phyloP scores from a whole-genome alignment of 495 filamentous ascomycete species.

The Jackrogersella minutella region DNA sequence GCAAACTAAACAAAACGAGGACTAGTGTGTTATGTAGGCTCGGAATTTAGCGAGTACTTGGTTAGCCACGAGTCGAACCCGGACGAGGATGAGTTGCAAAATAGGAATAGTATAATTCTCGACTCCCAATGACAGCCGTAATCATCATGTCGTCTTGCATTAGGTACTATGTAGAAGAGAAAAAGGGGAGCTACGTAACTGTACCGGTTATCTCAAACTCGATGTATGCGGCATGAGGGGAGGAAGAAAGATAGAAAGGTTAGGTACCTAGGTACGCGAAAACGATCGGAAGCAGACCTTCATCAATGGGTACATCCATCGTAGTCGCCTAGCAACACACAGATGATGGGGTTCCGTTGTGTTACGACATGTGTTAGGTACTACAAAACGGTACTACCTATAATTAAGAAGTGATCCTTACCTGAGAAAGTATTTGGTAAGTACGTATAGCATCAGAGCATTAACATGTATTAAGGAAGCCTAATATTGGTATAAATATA shows the following conservation, averaged over 20 bases:
- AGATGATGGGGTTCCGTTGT: slow-evolving; percentile 31
- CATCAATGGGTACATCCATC: background rate
- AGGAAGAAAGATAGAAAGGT: background rate
- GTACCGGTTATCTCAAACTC: too few species aligned
- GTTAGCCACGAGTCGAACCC: slow-evolving; percentile 1
- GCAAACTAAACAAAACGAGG: slow-evolving; percentile 16
- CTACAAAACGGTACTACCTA: slow-evolving; percentile 1
- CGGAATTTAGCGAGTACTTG: slow-evolving; percentile 31
- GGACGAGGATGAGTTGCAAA: background rate
- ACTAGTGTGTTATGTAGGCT: slow-evolving; percentile 19
- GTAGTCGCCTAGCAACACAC: background rate
- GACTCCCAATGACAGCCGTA: slow-evolving; percentile 6
- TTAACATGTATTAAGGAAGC: too few species aligned
- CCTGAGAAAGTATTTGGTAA: too few species aligned
- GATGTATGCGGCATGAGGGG: slow-evolving; percentile 19
- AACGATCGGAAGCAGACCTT: slow-evolving; percentile 37
- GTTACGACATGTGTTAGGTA: slow-evolving; percentile 25
- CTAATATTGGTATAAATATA: background rate
- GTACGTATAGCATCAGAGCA: too few species aligned
- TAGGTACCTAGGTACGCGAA: slow-evolving; percentile 2
- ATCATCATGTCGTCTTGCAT: too few species aligned
- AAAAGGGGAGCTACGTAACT: too few species aligned
- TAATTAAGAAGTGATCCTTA: background rate
- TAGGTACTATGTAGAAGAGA: too few species aligned
- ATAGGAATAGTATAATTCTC: slow-evolving; percentile 10